A percentile compares a stretch with the other conserved stretches of the same genome.
Conservation (phyloP, 495 filamentous ascomycete species). For the Annulohypoxylon maeteangense region DNA sequence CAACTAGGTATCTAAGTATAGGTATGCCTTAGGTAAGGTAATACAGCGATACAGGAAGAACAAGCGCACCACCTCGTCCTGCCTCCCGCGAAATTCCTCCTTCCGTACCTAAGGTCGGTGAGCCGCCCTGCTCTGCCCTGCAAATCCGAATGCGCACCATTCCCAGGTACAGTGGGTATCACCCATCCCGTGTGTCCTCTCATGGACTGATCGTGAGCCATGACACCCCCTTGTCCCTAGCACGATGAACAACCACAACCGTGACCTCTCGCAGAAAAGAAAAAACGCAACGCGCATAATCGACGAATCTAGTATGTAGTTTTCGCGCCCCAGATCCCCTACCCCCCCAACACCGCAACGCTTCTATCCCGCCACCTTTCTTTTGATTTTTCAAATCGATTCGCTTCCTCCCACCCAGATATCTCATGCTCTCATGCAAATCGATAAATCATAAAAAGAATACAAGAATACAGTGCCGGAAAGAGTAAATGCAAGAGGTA, state of each 20-base stretch:
- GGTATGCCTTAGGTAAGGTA: slow-evolving; percentile 11
- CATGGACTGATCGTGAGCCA: not conserved
- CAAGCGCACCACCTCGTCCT: slow-evolving; percentile 22
- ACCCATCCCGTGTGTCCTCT: not conserved
- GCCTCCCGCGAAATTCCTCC: slow-evolving; percentile 17
- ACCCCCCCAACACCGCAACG: slow-evolving; percentile 27
- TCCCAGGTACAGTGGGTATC: not conserved
- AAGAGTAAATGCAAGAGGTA: not conserved
- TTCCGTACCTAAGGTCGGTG: slow-evolving; percentile 30
- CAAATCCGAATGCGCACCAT: slow-evolving; percentile 6
- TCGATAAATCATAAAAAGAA: slow-evolving; percentile 14
- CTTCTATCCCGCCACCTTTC: slow-evolving; percentile 17
- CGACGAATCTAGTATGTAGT: slow-evolving; percentile 16
- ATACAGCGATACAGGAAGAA: slow-evolving; percentile 27
- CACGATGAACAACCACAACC: not conserved
- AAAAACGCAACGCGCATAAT: slow-evolving; percentile 5
- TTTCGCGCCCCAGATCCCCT: slow-evolving; percentile 15
- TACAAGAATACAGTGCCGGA: not conserved
- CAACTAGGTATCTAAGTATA: not conserved
- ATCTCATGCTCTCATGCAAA: slow-evolving; percentile 26
- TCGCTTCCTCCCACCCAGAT: slow-evolving; percentile 16
- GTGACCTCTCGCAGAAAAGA: slow-evolving; percentile 12
- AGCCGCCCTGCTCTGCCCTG: not conserved
- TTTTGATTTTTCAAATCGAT: slow-evolving; percentile 14
- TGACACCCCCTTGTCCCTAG: not conserved